A percentile compares a stretch with the other conserved stretches of the same genome.
These are phyloP conservation scores for Babesia sp. DNA, from an alignment of 169 alveolate genomes.

Conservation along the genomic window DNA sequence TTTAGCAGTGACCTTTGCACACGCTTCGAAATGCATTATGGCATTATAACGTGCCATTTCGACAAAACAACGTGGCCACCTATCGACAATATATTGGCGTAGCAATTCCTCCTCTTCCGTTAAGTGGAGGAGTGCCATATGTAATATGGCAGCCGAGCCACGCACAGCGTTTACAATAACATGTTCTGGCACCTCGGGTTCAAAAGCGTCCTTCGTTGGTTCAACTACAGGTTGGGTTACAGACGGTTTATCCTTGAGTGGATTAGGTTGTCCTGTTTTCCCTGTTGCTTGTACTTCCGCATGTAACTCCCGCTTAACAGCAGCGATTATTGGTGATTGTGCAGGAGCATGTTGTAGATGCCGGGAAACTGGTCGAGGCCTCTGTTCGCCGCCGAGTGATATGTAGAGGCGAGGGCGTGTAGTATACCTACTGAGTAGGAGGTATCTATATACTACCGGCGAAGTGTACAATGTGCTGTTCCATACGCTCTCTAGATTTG, in stretches of 20 bases:
- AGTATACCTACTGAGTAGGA: slow-evolving; percentile 1
- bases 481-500: slow-evolving; percentile 15
- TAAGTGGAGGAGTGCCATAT: slow-evolving; percentile 11
- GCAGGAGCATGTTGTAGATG: neutral
- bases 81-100: neutral
- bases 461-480: slow-evolving; percentile 32
- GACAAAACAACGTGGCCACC: slow-evolving; percentile 35
- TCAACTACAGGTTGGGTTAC: no score
- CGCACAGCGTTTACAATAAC: slow-evolving; percentile 17
- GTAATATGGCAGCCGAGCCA: slow-evolving; percentile 27
- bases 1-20: slow-evolving; percentile 15
- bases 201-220: neutral
- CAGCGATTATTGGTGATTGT: neutral
- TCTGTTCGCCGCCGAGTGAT: neutral
- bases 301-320: neutral
- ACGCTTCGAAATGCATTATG: slow-evolving; percentile 34
- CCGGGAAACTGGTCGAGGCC: neutral
- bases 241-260: neutral
- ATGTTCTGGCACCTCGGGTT: neutral
- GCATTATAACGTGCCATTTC: slow-evolving; percentile 45
- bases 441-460: slow-evolving; percentile 28
- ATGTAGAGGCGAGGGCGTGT: neutral
- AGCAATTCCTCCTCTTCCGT: slow-evolving; percentile 10
- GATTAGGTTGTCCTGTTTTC: neutral
- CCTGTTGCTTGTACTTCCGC: neutral